Evolutionary conservation across 31 red algal species (phyloP).

Genomic region (Asparagopsis taxiformis): DNA sequence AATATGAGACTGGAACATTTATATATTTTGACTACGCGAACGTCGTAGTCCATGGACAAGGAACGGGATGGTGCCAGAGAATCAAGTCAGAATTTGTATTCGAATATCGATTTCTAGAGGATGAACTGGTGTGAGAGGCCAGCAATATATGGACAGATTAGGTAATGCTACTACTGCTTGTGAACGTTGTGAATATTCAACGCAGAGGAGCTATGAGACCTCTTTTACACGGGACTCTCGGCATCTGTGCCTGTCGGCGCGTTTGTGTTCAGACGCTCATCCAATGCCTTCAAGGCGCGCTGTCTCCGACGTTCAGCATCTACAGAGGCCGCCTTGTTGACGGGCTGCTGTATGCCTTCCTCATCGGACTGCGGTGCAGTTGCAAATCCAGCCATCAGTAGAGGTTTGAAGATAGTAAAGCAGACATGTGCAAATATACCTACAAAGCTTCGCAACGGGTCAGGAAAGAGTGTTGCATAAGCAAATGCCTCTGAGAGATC

Average conservation of each 20-base stretch:
- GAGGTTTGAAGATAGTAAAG: conserved; percentile 19
- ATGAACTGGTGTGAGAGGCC: conserved; percentile 40
- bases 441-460: conserved; percentile 14
- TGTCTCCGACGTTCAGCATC: conserved; percentile 53
- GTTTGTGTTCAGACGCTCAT: conserved; percentile 31
- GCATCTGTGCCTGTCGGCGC: background rate
- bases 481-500: conserved; percentile 46
- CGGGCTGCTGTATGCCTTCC: background rate
- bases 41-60: conserved; percentile 54
- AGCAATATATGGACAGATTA: conserved; percentile 7
- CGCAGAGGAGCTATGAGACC: too few relatives aligned
- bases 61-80: conserved; percentile 89
- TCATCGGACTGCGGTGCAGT: background rate
- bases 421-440: conserved; percentile 14
- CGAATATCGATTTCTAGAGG: conserved; percentile 94
- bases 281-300: conserved; percentile 39
- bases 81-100: conserved; percentile 94
- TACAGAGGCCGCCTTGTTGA: conserved; percentile 9
- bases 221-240: background rate
- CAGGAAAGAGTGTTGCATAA: conserved; percentile 41
- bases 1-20: conserved; percentile 91
- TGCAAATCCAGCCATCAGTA: conserved; percentile 1
- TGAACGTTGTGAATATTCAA: too few relatives aligned
- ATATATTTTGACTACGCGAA: conserved; percentile 98
- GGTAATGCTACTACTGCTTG: background rate